Evolutionary conservation across 164 flowering plant genomes (phyloP), one percentile per base, ranked within the genome.

Genomic region (Piper betle): DNA sequence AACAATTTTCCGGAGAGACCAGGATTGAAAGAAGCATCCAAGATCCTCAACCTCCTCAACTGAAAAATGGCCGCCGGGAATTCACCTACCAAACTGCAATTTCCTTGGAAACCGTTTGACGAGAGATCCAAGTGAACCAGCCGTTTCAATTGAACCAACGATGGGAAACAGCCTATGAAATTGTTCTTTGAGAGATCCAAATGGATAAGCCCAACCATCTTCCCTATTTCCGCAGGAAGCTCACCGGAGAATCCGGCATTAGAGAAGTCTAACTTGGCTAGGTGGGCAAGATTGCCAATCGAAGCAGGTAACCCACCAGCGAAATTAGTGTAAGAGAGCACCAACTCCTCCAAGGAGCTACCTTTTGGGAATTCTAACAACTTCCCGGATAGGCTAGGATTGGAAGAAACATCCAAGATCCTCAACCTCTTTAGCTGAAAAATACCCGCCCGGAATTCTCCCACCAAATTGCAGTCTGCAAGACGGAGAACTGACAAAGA

Each of bases 251-350:
- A 25, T 25, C 33, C 33, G 33, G 33, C 33, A 25, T 25, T 25
- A 25, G 33, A 25, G 2, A 82, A 58, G 6, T 73, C 73, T 42
- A 84, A n/a, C 20, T 7, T 69, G 25, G 70, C 63, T 70, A 84
- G 48, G 52, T 8, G 19, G 20, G 33, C 40, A 16, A 80, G 75
- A 48, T 69, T 68, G 15, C 74, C 72, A 39, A 82, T 66, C 0
- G 82, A 74, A 37, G 65, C 46, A 2, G 83, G 82, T 41, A 82
- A 19, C 39, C 16, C 2, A 3, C 83, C 86, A 0, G 69, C 55
- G 41, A 82, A 74, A 8, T 39, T 63, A 2, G 81, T 79, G 18
- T 16, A 2, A 0, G 67, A 62, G 15, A 81, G 66, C 0, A 57
- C 4, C 58, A 81, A 46, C 18, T 18, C 60, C 8, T 61, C 69